phyloP scores from a whole-genome alignment of 768 basidiomycete genomes.

The Fibroporia radiculosa region DNA sequence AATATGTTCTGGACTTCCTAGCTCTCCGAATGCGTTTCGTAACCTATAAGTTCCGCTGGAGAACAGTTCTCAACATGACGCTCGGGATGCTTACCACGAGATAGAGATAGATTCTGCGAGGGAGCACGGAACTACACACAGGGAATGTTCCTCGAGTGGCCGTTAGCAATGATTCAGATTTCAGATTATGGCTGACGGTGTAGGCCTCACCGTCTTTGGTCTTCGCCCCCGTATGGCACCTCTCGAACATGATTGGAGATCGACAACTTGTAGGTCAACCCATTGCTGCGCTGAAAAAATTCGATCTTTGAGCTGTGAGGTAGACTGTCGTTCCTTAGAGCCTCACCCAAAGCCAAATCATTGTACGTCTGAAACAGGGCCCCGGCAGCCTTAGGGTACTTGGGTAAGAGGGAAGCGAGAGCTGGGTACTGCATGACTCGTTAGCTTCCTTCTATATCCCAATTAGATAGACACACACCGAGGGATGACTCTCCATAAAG shows the following conservation, averaged over 20 bases:
- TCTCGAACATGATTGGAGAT: conserved; percentile 44
- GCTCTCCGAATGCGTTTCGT: conserved; percentile 35
- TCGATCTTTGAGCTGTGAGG: neutral
- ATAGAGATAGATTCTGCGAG: conserved; percentile 61
- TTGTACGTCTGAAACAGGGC: conserved; percentile 72
- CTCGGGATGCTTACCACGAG: conserved; percentile 38
- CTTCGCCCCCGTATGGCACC: conserved; percentile 54
- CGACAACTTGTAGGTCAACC: conserved; percentile 54
- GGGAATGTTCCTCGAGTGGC: conserved; percentile 30
- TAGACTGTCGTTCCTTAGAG: neutral
- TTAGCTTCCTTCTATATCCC: too few species aligned
- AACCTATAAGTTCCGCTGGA: neutral
- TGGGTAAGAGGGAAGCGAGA: conserved; percentile 40
- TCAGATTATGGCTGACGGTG: neutral
- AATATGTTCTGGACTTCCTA: conserved; percentile 41
- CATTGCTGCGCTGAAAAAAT: conserved; percentile 57
- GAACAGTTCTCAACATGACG: neutral
- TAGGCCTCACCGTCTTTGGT: conserved; percentile 37
- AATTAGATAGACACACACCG: conserved; percentile 18
- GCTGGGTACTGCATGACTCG: conserved; percentile 43
- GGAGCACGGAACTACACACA: conserved; percentile 58
- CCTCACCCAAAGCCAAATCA: conserved; percentile 54
- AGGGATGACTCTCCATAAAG: conserved; percentile 22
- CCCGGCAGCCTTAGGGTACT: conserved; percentile 56
- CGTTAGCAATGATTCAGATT: conserved; percentile 1